phyloP scores from a whole-genome alignment of 768 basidiomycete genomes.

The Russula lepida region DNA sequence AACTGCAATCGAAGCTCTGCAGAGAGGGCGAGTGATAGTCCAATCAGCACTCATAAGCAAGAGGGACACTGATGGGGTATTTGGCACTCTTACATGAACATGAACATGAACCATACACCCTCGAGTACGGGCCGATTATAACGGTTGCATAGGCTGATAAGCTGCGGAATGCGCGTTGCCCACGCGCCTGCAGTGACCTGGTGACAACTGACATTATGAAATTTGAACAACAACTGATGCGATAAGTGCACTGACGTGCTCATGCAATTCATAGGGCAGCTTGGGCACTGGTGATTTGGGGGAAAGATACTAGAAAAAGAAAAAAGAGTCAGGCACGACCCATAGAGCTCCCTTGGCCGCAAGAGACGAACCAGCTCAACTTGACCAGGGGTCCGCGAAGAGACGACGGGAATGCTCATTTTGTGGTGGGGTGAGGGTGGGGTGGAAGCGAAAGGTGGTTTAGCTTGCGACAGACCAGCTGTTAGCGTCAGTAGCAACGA shows the following conservation, averaged over 20 bases:
- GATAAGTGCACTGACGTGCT: background rate
- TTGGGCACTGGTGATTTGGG: background rate
- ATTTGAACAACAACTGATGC: background rate
- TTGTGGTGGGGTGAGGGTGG: background rate
- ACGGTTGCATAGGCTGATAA: conserved; percentile 31
- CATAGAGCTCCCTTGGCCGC: background rate
- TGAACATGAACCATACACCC: conserved; percentile 33
- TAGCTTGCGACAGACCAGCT: conserved; percentile 2
- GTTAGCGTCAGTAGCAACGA: background rate
- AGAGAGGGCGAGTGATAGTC: background rate
- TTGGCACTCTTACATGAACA: conserved; percentile 31
- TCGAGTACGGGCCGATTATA: conserved; percentile 41
- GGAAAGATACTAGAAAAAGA: conserved; percentile 1
- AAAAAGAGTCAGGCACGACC: background rate
- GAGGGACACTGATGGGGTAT: background rate
- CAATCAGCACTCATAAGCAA: background rate
- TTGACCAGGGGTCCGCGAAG: conserved; percentile 4
- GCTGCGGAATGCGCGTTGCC: conserved; percentile 34
- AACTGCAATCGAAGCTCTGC: conserved; percentile 34
- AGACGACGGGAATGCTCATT: conserved; percentile 13
- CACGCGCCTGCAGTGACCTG: conserved; percentile 39
- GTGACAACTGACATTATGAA: background rate
- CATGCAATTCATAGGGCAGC: conserved; percentile 12
- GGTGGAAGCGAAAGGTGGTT: background rate
- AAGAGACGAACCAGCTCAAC: conserved; percentile 10